Evolutionary conservation across 495 filamentous ascomycete species (phyloP).

Genomic region (Parmelia sp.): DNA sequence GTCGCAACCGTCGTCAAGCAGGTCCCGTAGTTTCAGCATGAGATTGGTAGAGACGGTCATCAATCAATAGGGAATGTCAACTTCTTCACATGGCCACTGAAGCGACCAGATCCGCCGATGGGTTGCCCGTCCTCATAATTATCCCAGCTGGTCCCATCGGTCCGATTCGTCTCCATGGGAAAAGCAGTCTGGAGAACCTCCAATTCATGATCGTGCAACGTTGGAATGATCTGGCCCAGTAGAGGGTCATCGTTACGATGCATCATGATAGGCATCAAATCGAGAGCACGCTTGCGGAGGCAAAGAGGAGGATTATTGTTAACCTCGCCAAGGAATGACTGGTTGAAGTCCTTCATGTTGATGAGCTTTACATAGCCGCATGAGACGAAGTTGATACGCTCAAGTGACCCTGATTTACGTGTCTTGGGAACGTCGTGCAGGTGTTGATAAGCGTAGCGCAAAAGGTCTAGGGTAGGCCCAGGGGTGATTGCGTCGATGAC

Average conservation of each 20-base stretch:
- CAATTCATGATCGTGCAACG: slow-evolving; percentile 17
- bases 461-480: slow-evolving; percentile 27
- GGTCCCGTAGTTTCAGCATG: neutral
- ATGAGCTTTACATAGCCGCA: slow-evolving; percentile 40
- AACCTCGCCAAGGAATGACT: slow-evolving; percentile 18
- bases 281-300: slow-evolving; percentile 15
- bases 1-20: neutral
- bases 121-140: slow-evolving; percentile 24
- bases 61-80: neutral
- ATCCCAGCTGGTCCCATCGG: slow-evolving; percentile 12
- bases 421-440: slow-evolving; percentile 9
- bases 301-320: neutral
- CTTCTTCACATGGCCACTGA: slow-evolving; percentile 21
- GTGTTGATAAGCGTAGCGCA: slow-evolving; percentile 26
- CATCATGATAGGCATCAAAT: slow-evolving; percentile 22
- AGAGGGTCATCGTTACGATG: slow-evolving; percentile 13
- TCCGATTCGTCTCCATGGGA: slow-evolving; percentile 20
- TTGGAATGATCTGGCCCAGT: slow-evolving; percentile 24
- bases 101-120: slow-evolving; percentile 26
- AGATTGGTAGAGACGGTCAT: neutral
- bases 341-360: slow-evolving; percentile 14
- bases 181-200: slow-evolving; percentile 18
- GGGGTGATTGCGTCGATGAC: slow-evolving; percentile 40
- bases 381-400: slow-evolving; percentile 35
- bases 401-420: slow-evolving; percentile 19